Conservation (phyloP, 768 basidiomycete species). For the Naganishia onofrii region DNA sequence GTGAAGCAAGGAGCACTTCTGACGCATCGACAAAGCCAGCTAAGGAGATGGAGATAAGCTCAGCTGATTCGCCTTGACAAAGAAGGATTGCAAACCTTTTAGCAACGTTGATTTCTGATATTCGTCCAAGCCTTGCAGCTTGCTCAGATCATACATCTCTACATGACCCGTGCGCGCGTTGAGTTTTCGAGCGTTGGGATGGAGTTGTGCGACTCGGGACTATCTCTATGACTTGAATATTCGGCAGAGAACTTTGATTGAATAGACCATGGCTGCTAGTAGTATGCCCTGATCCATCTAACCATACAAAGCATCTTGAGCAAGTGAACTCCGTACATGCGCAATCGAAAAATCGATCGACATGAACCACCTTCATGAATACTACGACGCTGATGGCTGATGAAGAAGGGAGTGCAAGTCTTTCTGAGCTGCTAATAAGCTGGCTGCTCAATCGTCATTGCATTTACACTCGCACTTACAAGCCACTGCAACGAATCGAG, state of each 20-base stretch:
- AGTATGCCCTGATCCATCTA: no score
- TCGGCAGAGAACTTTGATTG: no score
- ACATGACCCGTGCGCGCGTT: slow-evolving; percentile 7
- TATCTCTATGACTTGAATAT: no score
- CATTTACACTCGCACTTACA: no score
- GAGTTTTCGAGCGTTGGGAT: not conserved
- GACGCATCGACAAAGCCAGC: slow-evolving; percentile 37
- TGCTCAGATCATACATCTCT: slow-evolving; percentile 25
- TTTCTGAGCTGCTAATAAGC: not conserved
- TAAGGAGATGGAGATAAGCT: not conserved
- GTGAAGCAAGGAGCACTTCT: slow-evolving; percentile 38
- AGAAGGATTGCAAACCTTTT: slow-evolving; percentile 6
- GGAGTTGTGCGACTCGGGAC: no score
- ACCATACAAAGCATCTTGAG: no score
- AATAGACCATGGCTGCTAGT: no score
- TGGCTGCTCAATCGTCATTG: no score
- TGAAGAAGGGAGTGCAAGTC: not conserved
- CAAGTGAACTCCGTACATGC: not conserved
- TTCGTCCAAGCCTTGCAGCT: slow-evolving; percentile 29
- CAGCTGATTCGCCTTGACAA: not conserved
- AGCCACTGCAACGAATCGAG: no score
- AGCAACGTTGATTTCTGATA: slow-evolving; percentile 28
- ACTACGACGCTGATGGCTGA: not conserved
- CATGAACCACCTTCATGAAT: not conserved
- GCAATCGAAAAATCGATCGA: not conserved